phyloP scores from a whole-genome alignment of 164 flowering plant species.

The Nymphaea colorata region DNA sequence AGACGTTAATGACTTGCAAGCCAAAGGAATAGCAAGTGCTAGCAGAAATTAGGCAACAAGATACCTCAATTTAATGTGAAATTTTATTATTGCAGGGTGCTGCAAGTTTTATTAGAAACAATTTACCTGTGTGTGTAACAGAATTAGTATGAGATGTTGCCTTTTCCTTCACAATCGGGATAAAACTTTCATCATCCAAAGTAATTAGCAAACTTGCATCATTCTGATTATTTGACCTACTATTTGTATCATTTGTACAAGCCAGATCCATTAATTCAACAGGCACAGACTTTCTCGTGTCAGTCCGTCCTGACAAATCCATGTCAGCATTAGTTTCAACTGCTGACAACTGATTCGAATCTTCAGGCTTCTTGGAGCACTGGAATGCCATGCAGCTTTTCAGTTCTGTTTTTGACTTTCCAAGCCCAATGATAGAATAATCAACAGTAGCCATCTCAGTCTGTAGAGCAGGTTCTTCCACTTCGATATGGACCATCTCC shows the following conservation, averaged over 20 bases:
- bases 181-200: neutral
- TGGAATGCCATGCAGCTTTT: neutral
- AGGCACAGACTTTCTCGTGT: neutral
- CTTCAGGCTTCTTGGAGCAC: neutral
- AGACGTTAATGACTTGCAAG: neutral
- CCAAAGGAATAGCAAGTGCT: neutral
- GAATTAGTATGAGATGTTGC: slow-evolving; percentile 6
- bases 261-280: neutral
- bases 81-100: no score
- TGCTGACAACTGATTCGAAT: neutral
- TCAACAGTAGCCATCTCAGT: neutral
- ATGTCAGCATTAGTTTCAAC: neutral
- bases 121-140: slow-evolving; percentile 35
- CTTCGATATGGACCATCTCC: neutral
- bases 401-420: neutral
- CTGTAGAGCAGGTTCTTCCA: neutral
- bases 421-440: neutral
- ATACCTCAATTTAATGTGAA: no score
- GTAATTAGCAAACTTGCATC: neutral
- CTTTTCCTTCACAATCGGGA: neutral
- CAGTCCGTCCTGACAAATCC: neutral
- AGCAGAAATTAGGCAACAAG: no score
- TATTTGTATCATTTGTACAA: neutral
- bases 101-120: no score
- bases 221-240: neutral